Evolutionary conservation across 176 grass and related monocot genomes (phyloP).

Genomic region (Phragmites australis): DNA sequence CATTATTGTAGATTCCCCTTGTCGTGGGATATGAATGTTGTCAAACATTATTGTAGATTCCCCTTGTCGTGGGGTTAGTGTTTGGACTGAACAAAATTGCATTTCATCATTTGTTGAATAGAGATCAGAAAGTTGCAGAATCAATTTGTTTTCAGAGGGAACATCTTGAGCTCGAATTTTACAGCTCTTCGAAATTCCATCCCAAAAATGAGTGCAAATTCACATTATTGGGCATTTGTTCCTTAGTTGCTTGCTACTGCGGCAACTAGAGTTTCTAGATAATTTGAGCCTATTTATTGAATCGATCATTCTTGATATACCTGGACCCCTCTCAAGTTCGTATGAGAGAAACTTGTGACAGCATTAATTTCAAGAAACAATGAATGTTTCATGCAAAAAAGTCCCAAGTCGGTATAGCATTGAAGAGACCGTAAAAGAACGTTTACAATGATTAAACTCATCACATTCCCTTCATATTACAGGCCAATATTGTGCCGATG

Average conservation of each 20-base stretch:
- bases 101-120: background rate
- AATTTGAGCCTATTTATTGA: no score
- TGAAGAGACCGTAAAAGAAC: no score
- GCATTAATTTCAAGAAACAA: background rate
- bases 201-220: background rate
- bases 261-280: background rate
- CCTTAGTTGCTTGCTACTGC: background rate
- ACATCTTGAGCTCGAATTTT: no score
- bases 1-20: background rate
- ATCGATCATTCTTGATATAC: no score
- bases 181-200: no score
- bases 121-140: background rate
- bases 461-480: no score
- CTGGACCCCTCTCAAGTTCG: background rate
- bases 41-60: slow-evolving; percentile 20
- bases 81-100: no score
- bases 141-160: background rate
- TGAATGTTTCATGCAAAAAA: background rate
- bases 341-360: background rate
- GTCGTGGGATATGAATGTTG: background rate
- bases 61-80: background rate
- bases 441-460: no score
- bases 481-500: no score
- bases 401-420: no score
- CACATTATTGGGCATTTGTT: background rate